These are phyloP conservation scores for Astraeus odoratus DNA, from an alignment of 768 basidiomycete genomes.

Conservation along the genomic window DNA sequence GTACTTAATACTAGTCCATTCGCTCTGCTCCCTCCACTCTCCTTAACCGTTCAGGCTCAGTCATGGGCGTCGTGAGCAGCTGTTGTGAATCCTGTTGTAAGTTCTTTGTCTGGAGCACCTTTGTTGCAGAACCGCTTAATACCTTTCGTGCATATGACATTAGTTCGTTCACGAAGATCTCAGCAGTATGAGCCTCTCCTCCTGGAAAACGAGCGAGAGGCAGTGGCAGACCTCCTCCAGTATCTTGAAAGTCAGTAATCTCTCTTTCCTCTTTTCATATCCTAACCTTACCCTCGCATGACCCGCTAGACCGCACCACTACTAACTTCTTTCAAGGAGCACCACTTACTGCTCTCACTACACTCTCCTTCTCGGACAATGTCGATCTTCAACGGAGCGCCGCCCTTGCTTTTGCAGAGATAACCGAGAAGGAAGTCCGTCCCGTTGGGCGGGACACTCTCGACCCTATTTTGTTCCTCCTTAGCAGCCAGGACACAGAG, in stretches of 20 bases:
- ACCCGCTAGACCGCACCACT: conserved; percentile 69
- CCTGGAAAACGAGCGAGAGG: conserved; percentile 92
- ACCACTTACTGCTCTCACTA: conserved; percentile 89
- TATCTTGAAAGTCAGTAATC: conserved; percentile 84
- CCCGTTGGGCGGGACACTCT: conserved; percentile 95
- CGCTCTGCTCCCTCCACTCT: neutral
- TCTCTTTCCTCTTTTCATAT: conserved; percentile 5
- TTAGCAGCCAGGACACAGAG: conserved; percentile 97
- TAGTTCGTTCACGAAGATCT: conserved; percentile 77
- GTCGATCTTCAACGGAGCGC: conserved; percentile 98
- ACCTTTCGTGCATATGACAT: too few species aligned
- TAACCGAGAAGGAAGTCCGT: conserved; percentile 98
- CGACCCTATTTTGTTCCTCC: conserved; percentile 94
- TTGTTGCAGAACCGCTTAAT: conserved; percentile 2
- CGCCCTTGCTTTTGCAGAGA: conserved; percentile 97
- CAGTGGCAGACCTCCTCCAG: conserved; percentile 94
- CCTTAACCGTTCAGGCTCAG: neutral
- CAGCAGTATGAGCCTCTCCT: conserved; percentile 84
- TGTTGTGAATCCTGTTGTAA: conserved; percentile 82
- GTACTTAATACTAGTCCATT: conserved; percentile 5
- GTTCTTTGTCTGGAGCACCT: conserved; percentile 25
- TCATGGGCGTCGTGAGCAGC: conserved; percentile 71
- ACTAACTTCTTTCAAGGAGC: conserved; percentile 98
- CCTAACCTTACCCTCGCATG: neutral
- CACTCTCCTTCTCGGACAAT: conserved; percentile 97